Conservation (phyloP, 768 basidiomycete species). For the Nidularia sp. region DNA sequence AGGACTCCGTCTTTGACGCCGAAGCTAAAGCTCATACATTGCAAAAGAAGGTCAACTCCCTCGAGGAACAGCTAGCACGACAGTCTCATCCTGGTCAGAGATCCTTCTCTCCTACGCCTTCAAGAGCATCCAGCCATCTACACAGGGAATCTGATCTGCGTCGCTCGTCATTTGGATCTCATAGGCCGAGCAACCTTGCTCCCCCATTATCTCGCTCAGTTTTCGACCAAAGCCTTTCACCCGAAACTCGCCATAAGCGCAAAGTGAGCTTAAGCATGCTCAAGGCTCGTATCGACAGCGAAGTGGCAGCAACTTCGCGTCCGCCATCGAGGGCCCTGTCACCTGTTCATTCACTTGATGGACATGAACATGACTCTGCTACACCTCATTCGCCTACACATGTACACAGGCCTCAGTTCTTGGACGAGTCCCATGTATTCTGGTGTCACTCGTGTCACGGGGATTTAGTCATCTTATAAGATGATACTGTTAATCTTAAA, state of each 20-base stretch:
- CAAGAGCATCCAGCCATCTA: constrained; percentile 44
- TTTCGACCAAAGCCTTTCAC: constrained; percentile 66
- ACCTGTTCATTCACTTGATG: constrained; percentile 39
- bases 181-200: constrained; percentile 31
- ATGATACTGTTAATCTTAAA: too few relatives aligned
- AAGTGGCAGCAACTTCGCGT: constrained; percentile 43
- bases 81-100: constrained; percentile 36
- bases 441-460: constrained; percentile 85
- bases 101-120: constrained; percentile 44
- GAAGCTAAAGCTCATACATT: constrained; percentile 64
- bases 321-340: constrained; percentile 54
- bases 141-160: constrained; percentile 25
- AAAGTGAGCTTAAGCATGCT: constrained; percentile 85
- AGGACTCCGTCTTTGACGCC: constrained; percentile 68
- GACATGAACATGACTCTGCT: constrained; percentile 21
- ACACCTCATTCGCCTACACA: constrained; percentile 19
- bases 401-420: constrained; percentile 61
- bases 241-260: constrained; percentile 78
- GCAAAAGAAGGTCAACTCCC: constrained; percentile 59
- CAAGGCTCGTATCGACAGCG: constrained; percentile 86
- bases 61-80: constrained; percentile 65
- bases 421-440: constrained; percentile 87
- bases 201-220: constrained; percentile 48
- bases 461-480: constrained; percentile 72
- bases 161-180: constrained; percentile 33